Percentiles rank a stretch among this genome's conserved stretches.
These are phyloP conservation scores for Dichomitus squalens DNA, from an alignment of 1,284 basidiomycete genomes.

Conservation along the genomic window DNA sequence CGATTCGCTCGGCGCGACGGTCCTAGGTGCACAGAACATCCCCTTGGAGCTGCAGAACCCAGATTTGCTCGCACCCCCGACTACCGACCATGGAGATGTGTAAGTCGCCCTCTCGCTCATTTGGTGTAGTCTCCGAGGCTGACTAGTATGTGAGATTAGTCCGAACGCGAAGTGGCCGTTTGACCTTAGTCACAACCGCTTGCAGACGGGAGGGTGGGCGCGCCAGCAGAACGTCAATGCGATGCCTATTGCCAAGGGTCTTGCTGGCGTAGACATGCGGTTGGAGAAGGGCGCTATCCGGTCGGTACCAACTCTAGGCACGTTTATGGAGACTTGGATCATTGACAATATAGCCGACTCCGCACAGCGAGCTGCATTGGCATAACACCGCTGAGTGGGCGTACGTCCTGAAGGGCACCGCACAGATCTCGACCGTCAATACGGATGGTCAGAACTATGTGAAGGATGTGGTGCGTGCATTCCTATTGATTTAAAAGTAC, in stretches of 20 bases:
- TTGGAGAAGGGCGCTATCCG: constrained; percentile 65
- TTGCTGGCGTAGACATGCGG: constrained; percentile 74
- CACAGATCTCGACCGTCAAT: constrained; percentile 64
- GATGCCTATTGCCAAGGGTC: constrained; percentile 63
- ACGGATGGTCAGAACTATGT: constrained; percentile 63
- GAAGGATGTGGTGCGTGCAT: constrained; percentile 42
- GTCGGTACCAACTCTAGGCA: constrained; percentile 36
- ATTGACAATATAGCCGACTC: neutral
- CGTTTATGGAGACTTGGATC: neutral
- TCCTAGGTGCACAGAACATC: constrained; percentile 61
- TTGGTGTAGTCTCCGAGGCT: neutral
- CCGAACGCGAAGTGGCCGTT: constrained; percentile 75
- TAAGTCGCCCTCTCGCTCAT: constrained; percentile 37
- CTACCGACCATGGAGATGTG: constrained; percentile 67
- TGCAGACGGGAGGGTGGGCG: constrained; percentile 76
- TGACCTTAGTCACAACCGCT: constrained; percentile 65
- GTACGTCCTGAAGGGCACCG: constrained; percentile 65
- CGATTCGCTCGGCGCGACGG: constrained; percentile 47
- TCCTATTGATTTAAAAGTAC: neutral
- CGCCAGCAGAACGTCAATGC: constrained; percentile 59
- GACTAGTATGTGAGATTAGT: constrained; percentile 31
- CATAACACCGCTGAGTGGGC: constrained; percentile 75
- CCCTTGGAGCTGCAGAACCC: constrained; percentile 58
- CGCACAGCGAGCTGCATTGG: constrained; percentile 70
- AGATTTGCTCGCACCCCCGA: constrained; percentile 64